Base-by-base conservation (phyloP, 345 rosid species). In the Acer campestre region DNA sequence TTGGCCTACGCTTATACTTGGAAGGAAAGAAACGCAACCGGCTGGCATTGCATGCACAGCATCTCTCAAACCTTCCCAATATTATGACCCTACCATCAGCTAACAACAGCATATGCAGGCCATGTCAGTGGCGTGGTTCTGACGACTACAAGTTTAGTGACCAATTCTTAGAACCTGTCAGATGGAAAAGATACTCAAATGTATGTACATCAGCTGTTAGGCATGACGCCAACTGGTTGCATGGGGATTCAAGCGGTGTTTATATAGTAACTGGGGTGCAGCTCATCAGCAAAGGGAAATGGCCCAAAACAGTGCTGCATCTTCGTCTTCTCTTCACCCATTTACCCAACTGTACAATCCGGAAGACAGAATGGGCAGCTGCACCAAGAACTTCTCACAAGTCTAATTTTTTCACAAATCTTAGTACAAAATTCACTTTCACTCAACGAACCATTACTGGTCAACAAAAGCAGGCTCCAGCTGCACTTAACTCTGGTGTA, bases 11-110 rank as follows among this genome's bases (percentile, higher is more conserved):
- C 13, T 82, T 91, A 58, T 91, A 82, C 85, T 80, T 91, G 46
- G 95, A 91, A 78, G 95, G 95, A 78, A 89, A 88, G 82, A 91
- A 89, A 64, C 86, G 89, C 84, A 82, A 91, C 81, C 82, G 83
- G 14, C 71, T 91, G 72, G 95, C 95, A 22, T 66, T 91, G 68
- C 95, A 91, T 75, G 58, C 82, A 58, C 95, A 91, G 66, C 93
- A 91, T 83, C 91, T 91, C 51, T 85, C 95, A 14, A 85, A 93
- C 81, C 91, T 81, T 70, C 95, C 95, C 46, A 87, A 83, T 61
- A 77, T 82, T 10, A 89, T 91, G 89, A 77, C 79, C 68, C 55
- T 75, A 29, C 25, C 82, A 14, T 75, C 86, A 22, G 53, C 80
- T 5, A 71, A 61, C 59, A 71, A 61, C 59, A 35, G 63, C 75